phyloP scores from a whole-genome alignment of 352 stramenopile species.

The Detonula confervacea region DNA sequence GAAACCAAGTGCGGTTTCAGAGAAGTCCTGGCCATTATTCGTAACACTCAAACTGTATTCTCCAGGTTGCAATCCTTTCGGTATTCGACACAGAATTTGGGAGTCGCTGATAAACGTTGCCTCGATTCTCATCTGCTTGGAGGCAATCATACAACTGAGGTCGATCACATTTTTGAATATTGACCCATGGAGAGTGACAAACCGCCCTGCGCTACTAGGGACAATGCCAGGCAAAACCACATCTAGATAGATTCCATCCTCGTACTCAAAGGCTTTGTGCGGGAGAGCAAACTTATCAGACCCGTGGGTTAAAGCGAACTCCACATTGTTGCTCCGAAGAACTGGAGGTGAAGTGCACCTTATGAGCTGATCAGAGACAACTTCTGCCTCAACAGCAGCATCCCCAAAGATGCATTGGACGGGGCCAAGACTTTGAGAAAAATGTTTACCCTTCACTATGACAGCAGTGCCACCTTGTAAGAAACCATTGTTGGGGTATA shows the following conservation, averaged over 20 bases:
- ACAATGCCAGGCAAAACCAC: constrained; percentile 26
- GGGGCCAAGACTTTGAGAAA: constrained; percentile 41
- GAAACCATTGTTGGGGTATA: constrained; percentile 51
- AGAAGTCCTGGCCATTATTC: constrained; percentile 61
- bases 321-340: not conserved
- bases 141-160: constrained; percentile 47
- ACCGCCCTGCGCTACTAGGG: constrained; percentile 19
- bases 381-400: constrained; percentile 20
- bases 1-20: constrained; percentile 29
- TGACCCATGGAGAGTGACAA: constrained; percentile 39
- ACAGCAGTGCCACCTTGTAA: constrained; percentile 52
- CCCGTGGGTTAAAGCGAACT: constrained; percentile 42
- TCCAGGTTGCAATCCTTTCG: constrained; percentile 40
- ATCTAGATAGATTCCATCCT: constrained; percentile 48
- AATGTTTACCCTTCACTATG: constrained; percentile 43
- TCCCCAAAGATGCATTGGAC: constrained; percentile 52
- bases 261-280: constrained; percentile 39
- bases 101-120: constrained; percentile 40
- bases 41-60: constrained; percentile 46
- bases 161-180: constrained; percentile 41
- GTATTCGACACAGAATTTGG: constrained; percentile 39
- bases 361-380: constrained; percentile 47
- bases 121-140: constrained; percentile 3
- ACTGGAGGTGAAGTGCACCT: constrained; percentile 34
- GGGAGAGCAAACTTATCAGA: constrained; percentile 44